Evolutionary conservation across 2,329 filamentous ascomycete genomes (phyloP), one percentile per base, ranked within the genome.

Genomic region (Xylariaceae sp.): DNA sequence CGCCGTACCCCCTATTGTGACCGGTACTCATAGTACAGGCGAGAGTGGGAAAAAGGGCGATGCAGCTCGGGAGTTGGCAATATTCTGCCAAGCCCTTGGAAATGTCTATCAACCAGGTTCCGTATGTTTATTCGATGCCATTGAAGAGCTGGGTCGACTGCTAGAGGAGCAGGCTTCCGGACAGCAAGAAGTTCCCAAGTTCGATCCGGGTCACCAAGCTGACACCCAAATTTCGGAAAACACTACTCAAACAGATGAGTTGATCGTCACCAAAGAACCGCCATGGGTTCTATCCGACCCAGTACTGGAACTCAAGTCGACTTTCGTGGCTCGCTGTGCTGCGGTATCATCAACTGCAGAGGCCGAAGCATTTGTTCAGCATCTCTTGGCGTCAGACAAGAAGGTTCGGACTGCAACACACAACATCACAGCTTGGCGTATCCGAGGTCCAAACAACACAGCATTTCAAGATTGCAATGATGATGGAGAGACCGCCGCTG

Each of bases 391-490:
- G 4, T 89, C 85, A 7, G 92, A 97, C 72, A 92, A 89, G 73
- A 91, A 89, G 63, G 87, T 91, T 29, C 87, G 91, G n/a, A 78
- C 81, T 40, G 94, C 94, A 4, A 92, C 93, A 55, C 94, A 99
- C 72, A 97, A 97, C 71, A 97, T 99, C 68, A 92, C 88, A 16
- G 93, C 93, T 1, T 97, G 92, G 90, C 84, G 94, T 9, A 92
- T 97, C 49, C 83, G 82, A 24, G 83, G 82, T 0, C 80, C 77
- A 51, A 75, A 73, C 59, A 75, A 77, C 4, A 81, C 80, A 44
- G 75, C 76, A 23, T 91, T 87, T 62, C 92, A 97, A 71, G 94
- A 99, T 73, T 97, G 88, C 68, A 90, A 99, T 65, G 94, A 99
- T 66, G 94, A 99, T 70, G 94, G 94, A 2, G 94, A 99, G 79